Percentiles rank a stretch among this genome's conserved stretches.
Conservation (phyloP, 2,329 filamentous ascomycete genomes). For the Monosporascus sp. region DNA sequence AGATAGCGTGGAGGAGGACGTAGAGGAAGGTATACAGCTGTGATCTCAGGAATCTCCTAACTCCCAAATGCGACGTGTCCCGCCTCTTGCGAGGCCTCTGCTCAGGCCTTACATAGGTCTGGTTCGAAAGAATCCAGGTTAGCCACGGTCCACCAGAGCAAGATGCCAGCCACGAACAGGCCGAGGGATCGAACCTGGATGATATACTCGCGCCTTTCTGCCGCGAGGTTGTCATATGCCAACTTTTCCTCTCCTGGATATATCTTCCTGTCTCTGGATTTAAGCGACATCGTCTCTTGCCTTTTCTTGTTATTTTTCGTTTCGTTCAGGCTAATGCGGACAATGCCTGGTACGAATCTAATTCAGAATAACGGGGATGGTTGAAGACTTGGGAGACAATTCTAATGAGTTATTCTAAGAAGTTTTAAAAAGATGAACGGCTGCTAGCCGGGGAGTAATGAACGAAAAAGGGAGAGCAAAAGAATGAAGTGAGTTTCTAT, state of each 20-base stretch:
- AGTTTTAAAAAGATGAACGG: too few species aligned
- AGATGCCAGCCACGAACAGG: background rate
- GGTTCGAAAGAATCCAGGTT: slow-evolving; percentile 16
- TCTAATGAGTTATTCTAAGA: too few species aligned
- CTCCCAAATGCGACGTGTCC: slow-evolving; percentile 42
- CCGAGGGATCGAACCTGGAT: slow-evolving; percentile 32
- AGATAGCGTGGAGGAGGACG: slow-evolving; percentile 69
- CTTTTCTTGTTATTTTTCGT: background rate
- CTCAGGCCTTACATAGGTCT: slow-evolving; percentile 20
- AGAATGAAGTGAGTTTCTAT: too few species aligned
- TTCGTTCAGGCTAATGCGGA: background rate
- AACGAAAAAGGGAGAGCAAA: too few species aligned
- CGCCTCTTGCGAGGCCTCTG: slow-evolving; percentile 23
- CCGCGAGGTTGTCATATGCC: slow-evolving; percentile 35
- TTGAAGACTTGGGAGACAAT: too few species aligned
- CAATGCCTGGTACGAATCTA: background rate
- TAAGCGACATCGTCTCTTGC: slow-evolving; percentile 29
- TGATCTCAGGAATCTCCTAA: slow-evolving; percentile 56
- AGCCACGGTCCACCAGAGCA: background rate
- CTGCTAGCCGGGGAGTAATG: too few species aligned
- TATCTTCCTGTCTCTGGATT: slow-evolving; percentile 31
- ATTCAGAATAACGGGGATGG: too few species aligned
- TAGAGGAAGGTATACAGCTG: slow-evolving; percentile 65
- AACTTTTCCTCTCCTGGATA: slow-evolving; percentile 42
- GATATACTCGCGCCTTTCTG: slow-evolving; percentile 39